Conservation (phyloP, 257 asterid species). For the Scutellaria baicalensis region DNA sequence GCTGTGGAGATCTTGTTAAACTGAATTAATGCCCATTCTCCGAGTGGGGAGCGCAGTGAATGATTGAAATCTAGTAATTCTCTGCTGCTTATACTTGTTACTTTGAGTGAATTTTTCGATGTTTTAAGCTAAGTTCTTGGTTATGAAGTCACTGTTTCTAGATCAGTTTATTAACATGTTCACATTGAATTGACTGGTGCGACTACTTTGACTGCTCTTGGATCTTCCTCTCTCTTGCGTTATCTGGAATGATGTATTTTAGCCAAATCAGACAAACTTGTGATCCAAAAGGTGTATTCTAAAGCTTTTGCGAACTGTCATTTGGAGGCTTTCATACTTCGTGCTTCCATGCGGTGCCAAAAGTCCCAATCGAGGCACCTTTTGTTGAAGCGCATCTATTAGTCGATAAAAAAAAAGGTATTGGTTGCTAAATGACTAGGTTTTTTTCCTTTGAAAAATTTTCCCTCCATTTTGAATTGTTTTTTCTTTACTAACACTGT, state of each 20-base stretch:
- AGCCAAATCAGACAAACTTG: conserved; percentile 50
- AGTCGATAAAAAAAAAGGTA: conserved; percentile 24
- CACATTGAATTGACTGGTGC: not conserved
- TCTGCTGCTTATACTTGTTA: not conserved
- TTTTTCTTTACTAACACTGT: not conserved
- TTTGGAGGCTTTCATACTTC: conserved; percentile 7
- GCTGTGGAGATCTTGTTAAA: not conserved
- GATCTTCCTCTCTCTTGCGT: not conserved
- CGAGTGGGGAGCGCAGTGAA: not conserved
- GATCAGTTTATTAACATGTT: not conserved
- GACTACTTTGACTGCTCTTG: not conserved
- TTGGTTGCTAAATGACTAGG: conserved; percentile 36
- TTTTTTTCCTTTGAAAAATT: not conserved
- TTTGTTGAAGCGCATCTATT: conserved; percentile 32
- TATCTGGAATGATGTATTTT: conserved; percentile 45
- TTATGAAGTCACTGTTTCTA: not conserved
- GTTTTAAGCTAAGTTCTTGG: not conserved
- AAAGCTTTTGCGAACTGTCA: conserved; percentile 11
- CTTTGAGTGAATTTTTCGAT: not conserved
- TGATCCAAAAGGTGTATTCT: conserved; percentile 29
- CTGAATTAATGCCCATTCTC: not conserved
- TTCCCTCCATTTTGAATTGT: no score
- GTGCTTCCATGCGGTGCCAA: conserved; percentile 21
- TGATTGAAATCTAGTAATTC: not conserved
- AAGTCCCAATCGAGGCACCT: conserved; percentile 15